Percentiles rank a stretch among this genome's conserved stretches.
Evolutionary conservation across 176 grass and related monocot species (phyloP).

Genomic region (Puya raimondii): DNA sequence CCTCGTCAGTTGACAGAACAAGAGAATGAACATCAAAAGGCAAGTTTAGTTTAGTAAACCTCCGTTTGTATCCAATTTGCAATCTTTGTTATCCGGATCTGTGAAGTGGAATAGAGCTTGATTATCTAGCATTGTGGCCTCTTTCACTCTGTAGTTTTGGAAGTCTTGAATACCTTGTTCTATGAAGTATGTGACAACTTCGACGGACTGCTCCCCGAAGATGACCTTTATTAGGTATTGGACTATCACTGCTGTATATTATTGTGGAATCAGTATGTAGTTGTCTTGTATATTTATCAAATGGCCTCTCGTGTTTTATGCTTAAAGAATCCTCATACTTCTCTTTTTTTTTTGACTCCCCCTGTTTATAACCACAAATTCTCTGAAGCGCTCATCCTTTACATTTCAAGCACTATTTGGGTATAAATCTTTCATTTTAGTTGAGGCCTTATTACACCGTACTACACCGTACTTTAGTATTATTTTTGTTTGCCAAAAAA

Average conservation of each 20-base stretch:
- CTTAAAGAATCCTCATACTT: too few relatives aligned
- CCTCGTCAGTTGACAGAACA: constrained; percentile 10
- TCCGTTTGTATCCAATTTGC: not conserved
- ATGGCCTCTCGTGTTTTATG: not conserved
- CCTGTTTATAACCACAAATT: too few relatives aligned
- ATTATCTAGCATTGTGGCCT: not conserved
- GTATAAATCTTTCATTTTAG: too few relatives aligned
- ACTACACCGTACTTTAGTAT: too few relatives aligned
- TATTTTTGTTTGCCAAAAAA: too few relatives aligned
- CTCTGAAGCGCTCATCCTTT: too few relatives aligned
- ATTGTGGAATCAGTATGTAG: not conserved
- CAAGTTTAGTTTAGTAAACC: not conserved
- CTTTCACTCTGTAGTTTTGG: not conserved
- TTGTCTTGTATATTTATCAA: not conserved
- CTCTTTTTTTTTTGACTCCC: too few relatives aligned
- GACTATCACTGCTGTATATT: not conserved
- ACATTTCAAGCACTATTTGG: too few relatives aligned
- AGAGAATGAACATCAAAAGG: not conserved
- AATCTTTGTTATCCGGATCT: not conserved
- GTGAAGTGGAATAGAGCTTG: not conserved
- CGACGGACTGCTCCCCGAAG: not conserved
- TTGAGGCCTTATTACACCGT: too few relatives aligned
- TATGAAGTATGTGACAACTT: not conserved
- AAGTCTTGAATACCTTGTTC: not conserved
- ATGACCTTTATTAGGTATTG: not conserved